These are phyloP conservation scores for Rhizopus arrhizus DNA, from an alignment of 371 early-diverging fungal species.

Conservation along the genomic window DNA sequence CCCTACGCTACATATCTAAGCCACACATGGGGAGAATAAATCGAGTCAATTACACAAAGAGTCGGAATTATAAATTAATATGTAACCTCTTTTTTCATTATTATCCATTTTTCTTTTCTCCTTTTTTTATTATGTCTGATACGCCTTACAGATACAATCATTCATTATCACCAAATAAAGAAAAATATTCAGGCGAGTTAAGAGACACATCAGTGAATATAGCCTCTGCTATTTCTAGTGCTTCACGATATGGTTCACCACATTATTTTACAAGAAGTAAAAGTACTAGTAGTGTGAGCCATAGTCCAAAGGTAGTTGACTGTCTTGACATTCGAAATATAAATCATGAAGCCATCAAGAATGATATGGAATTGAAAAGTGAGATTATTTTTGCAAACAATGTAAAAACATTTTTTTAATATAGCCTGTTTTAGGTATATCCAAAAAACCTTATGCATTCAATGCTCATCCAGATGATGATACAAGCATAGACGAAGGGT, in stretches of 20 bases:
- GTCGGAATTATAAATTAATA: neutral
- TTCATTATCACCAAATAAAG: slow-evolving; percentile 1
- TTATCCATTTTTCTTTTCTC: neutral
- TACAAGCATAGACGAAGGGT: neutral
- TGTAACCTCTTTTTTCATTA: slow-evolving; percentile 1
- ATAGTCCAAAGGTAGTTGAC: neutral
- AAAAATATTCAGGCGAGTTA: neutral
- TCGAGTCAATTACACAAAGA: neutral
- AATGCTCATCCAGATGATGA: slow-evolving; percentile 2
- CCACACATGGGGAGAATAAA: slow-evolving; percentile 1
- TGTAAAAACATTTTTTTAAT: neutral
- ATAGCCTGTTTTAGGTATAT: slow-evolving; percentile 7
- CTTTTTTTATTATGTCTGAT: neutral
- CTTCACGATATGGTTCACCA: neutral
- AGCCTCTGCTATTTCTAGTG: neutral
- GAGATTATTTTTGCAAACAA: neutral
- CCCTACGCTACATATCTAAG: neutral
- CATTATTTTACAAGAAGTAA: neutral
- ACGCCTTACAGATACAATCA: neutral
- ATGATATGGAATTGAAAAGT: slow-evolving; percentile 18
- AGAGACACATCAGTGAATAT: neutral
- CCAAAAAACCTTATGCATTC: slow-evolving; percentile 10
- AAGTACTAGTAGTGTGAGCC: neutral
- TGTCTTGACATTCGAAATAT: slow-evolving; percentile 11
- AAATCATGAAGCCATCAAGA: slow-evolving; percentile 19